Evolutionary conservation across 2,329 filamentous ascomycete genomes (phyloP), one percentile per base, ranked within the genome.

Genomic region (Neonectria sp.): DNA sequence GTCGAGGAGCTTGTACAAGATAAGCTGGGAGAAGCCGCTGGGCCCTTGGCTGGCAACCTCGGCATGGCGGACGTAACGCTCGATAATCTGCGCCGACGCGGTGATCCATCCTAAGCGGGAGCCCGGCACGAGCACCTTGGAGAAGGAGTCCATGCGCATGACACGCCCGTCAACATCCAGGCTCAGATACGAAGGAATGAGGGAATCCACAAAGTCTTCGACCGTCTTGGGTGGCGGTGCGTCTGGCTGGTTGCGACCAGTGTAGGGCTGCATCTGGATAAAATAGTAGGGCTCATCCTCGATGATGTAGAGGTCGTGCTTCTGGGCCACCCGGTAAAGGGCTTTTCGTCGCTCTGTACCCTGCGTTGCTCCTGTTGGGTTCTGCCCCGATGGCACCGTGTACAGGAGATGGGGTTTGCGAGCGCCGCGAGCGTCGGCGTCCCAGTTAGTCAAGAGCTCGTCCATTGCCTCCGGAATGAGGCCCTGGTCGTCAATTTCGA

Each of bases 231-330:
- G 91, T 0, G 88, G 84, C 7, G 89, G 87, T 4, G 84, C 81
- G 2, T 85, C 81, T 0, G 86, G 80, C 17, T 85, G 81, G 70
- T 86, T 80, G 35, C 85, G 82, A 15, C 88, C 86, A 2, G 86
- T 86, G 81, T 95, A 95, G 0, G 92, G 90, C 73, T 93, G 90
- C 92, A 95, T 93, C 81, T 97, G 95, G 40, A 97, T 86, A 83
- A 95, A 97, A 82, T 97, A 97, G 83, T 97, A 97, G 2, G 95
- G 95, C 79, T 97, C 95, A 78, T 97, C 95, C 83, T 98, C 95
- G 73, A 97, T 84, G 77, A 98, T 95, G 82, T 89, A 92, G 46
- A 97, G 77, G 77, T 97, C 93, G 80, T 97, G 94, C 82, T 94
- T 94, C 78, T 92, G 91, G 35, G 92, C 93, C 15, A 97, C 87